Evolutionary conservation across 2,329 filamentous ascomycete genomes (phyloP).

Genomic region (Grosmannia clavigera): DNA sequence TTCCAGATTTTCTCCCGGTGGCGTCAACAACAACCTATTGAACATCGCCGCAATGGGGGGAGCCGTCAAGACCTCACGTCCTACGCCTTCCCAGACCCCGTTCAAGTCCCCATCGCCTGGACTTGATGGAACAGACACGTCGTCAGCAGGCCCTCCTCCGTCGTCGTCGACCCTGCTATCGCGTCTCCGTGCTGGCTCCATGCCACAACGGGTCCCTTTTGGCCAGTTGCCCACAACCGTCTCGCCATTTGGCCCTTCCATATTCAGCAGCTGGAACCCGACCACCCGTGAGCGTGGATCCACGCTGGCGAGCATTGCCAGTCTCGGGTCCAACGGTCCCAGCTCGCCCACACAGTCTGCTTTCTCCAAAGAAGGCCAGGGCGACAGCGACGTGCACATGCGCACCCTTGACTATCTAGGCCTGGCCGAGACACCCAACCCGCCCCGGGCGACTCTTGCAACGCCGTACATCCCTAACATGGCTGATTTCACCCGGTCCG

Average conservation of each 20-base stretch:
- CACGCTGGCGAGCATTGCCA: conserved; percentile 71
- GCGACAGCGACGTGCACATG: conserved; percentile 76
- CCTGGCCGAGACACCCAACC: conserved; percentile 84
- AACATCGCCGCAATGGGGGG: conserved; percentile 40
- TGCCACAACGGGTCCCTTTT: conserved; percentile 76
- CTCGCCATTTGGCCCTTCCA: conserved; percentile 73
- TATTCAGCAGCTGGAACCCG: conserved; percentile 81
- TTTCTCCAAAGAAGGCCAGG: conserved; percentile 72
- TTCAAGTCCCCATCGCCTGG: conserved; percentile 59
- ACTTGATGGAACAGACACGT: conserved; percentile 29
- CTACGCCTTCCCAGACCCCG: conserved; percentile 76
- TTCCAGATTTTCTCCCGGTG: conserved; percentile 76
- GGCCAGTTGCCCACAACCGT: conserved; percentile 34
- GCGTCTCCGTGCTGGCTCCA: conserved; percentile 78
- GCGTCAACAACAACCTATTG: conserved; percentile 46
- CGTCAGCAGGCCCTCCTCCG: conserved; percentile 8
- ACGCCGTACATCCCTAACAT: conserved; percentile 66
- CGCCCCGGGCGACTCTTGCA: conserved; percentile 58
- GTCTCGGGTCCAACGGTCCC: conserved; percentile 80
- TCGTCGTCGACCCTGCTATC: conserved; percentile 66
- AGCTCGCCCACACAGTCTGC: conserved; percentile 78
- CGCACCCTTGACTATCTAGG: conserved; percentile 93
- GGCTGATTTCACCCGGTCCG: conserved; percentile 61
- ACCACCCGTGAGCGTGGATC: conserved; percentile 67
- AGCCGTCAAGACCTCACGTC: conserved; percentile 62